Evolutionary conservation across 2,329 filamentous ascomycete species (phyloP), one percentile per base, ranked within the genome.

Genomic region (Penicillium sp.): DNA sequence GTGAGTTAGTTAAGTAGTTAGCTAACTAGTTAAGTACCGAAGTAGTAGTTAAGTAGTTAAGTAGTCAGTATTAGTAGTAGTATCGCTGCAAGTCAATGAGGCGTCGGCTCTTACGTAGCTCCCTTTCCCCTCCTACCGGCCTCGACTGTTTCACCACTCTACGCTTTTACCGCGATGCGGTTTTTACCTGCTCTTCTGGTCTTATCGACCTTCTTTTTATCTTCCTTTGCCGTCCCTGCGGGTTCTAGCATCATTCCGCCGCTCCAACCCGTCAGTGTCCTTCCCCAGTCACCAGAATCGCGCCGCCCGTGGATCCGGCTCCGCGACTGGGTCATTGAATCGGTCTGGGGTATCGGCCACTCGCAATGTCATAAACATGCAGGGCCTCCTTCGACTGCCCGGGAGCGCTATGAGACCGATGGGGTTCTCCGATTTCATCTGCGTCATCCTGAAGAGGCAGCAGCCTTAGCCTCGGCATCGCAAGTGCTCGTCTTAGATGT

Each of bases 341-440:
- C 63, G 3, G 64, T 76, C 50, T 77, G 74, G 74, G 65, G 64
- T 3, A 60, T 70, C 39, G 64, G 53, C 33, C 33, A 37, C 15
- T 51, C 68, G 4, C 57, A 60, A 35, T 58, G 60, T 38, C 58
- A 57, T 5, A 54, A 55, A 39, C 53, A 63, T 37, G 52, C 52
- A 7, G 51, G 58, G 15, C 65, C 68, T 1, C 72, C 74, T 2
- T 58, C 68, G 13, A 72, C 66, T 46, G 65, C 72, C 25, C 64
- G 71, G 27, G 72, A 76, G 28, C 73, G 75, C 52, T 95, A 95
- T 67, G 82, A 83, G 54, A 81, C 86, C 54, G 85, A 96, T 69
- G 78, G 95, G n/a, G 89, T 98, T 13, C 74, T 97, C 55, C 84
- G 93, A 33, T 96, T 97, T 78, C 89, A 87, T 63, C 75, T 96